Percentiles rank a stretch among this genome's conserved stretches.
Evolutionary conservation across 1,284 basidiomycete genomes (phyloP).

Genomic region (Austroboletus rostrupii): DNA sequence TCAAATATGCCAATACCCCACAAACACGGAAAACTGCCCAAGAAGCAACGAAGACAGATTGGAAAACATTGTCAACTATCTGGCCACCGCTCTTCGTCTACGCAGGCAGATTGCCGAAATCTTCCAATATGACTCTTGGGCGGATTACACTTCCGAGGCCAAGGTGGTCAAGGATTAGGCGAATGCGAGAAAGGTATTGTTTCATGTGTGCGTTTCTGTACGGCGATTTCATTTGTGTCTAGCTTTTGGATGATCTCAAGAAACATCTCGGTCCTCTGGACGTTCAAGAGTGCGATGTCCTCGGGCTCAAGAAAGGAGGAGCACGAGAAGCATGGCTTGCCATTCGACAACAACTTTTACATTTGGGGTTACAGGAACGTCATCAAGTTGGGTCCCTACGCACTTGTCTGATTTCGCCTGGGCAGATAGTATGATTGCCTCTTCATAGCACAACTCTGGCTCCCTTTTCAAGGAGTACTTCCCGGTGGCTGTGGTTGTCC

Average conservation of each 20-base stretch:
- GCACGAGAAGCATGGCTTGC: conserved; percentile 51
- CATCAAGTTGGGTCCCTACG: neutral
- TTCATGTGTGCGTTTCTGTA: neutral
- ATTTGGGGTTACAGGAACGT: conserved; percentile 56
- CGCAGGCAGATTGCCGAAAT: conserved; percentile 65
- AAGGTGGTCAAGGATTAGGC: conserved; percentile 71
- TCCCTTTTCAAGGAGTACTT: conserved; percentile 81
- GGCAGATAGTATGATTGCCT: conserved; percentile 66
- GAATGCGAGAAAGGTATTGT: conserved; percentile 49
- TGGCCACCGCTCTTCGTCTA: conserved; percentile 62
- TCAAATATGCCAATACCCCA: conserved; percentile 72
- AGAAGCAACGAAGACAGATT: conserved; percentile 66
- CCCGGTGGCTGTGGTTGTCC: conserved; percentile 76
- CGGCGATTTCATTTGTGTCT: neutral
- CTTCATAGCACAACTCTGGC: conserved; percentile 64
- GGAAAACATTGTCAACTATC: conserved; percentile 62
- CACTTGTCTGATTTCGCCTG: neutral
- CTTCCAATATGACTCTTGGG: conserved; percentile 74
- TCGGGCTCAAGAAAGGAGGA: conserved; percentile 74
- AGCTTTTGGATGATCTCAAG: conserved; percentile 74
- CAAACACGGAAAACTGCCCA: conserved; percentile 62
- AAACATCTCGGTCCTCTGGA: conserved; percentile 71
- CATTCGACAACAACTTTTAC: conserved; percentile 68
- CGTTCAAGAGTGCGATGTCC: conserved; percentile 56
- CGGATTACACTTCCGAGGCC: conserved; percentile 74